phyloP scores from a whole-genome alignment of 179 eudicot species.

The Actinidia arguta region DNA sequence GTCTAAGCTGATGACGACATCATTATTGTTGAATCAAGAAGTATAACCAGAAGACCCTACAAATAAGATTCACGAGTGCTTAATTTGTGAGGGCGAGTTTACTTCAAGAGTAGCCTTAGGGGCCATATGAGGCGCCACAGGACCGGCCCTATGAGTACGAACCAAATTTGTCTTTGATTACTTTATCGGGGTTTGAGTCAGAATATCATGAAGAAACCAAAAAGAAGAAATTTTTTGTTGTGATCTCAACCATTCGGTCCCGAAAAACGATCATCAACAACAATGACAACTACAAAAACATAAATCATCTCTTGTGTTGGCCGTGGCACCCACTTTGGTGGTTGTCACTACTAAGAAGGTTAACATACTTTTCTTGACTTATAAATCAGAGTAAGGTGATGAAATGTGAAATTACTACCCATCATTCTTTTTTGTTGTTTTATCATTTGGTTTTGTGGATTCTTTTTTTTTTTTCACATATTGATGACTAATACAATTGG shows the following conservation, averaged over 20 bases:
- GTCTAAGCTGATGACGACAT: slow-evolving; percentile 28
- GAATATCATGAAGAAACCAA: slow-evolving; percentile 28
- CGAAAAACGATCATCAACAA: slow-evolving; percentile 33
- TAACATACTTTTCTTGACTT: background rate
- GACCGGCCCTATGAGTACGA: slow-evolving; percentile 13
- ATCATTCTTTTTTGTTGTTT: background rate
- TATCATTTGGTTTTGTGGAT: background rate
- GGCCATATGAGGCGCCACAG: slow-evolving; percentile 97
- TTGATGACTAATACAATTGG: background rate
- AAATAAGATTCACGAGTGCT: slow-evolving; percentile 76
- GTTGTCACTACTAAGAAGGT: slow-evolving; percentile 46
- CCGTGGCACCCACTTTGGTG: slow-evolving; percentile 41
- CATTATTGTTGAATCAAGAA: slow-evolving; percentile 35
- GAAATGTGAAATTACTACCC: background rate
- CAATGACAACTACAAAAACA: slow-evolving; percentile 5
- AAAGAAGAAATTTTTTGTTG: slow-evolving; percentile 28
- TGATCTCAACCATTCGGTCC: slow-evolving; percentile 90
- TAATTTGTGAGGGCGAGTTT: slow-evolving; percentile 88
- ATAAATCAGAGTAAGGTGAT: background rate
- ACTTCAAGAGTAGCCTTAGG: slow-evolving; percentile 92
- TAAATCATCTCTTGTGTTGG: slow-evolving; percentile 20
- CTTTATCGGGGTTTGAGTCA: background rate
- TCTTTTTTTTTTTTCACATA: slow-evolving; percentile 13
- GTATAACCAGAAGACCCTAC: slow-evolving; percentile 47
- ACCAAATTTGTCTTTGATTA: slow-evolving; percentile 24